Evolutionary conservation across 306 rosid species (phyloP), one percentile per base, ranked within the genome.

Genomic region (Citrullus amarus): DNA sequence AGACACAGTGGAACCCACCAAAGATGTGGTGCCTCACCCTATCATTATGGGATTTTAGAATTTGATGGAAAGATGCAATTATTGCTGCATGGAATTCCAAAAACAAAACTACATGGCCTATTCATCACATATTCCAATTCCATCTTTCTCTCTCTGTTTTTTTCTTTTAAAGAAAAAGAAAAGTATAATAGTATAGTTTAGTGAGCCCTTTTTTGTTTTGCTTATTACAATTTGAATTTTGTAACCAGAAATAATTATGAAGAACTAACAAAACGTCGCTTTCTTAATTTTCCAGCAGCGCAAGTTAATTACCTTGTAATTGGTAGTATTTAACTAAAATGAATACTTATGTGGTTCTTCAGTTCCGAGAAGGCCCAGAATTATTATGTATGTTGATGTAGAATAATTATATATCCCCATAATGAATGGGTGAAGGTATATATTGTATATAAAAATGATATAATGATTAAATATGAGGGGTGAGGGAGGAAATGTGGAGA

Each of bases 81-180:
- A 93, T 93, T 90, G 87, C 82, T 84, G 86, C 92, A 90, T 90
- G 90, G 98, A 93, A 93, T 93, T 91, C 91, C 75, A 20, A 69
- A n/a, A 68, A 22, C 75, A 41, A 69, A 22, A 38, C 44, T 41
- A 66, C 71, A 65, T 48, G 16, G 13, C 54, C 72, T 17, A 66
- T 38, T 36, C 54, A 48, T 59, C 65, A 61, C 38, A 22, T 5
- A 69, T 46, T 43, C 75, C 56, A 20, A 44, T 44, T 44, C 60
- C 55, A 18, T 20, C 36, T 43, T 2, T n/a, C 6, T 48, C 2
- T 48, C 28, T 25, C 28, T 25, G 28, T 25, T 25, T 25, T 25
- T 25, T 25, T 25, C 28, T 4, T 32, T 32, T 32, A 32, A 32
- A 32, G 1, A 48, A 48, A 48, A 13, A 48, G 2, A 48, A 48